Evolutionary conservation across 2,329 filamentous ascomycete genomes (phyloP).

Genomic region (Calonectria hongkongensis): DNA sequence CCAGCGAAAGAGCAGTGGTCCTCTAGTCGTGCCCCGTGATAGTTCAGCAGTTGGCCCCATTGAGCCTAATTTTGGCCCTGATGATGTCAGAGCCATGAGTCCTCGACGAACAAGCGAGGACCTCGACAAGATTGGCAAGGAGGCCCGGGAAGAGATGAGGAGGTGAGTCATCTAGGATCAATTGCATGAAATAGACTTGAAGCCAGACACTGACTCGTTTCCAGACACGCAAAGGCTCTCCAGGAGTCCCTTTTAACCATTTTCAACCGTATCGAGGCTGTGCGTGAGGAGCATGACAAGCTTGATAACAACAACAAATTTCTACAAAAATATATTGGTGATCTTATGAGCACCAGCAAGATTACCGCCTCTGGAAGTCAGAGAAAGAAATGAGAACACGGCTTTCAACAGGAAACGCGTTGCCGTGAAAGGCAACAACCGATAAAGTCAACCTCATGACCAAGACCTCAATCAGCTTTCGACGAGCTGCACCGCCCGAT

Average conservation of each 20-base stretch:
- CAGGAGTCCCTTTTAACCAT: slow-evolving; percentile 93
- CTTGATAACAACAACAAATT: slow-evolving; percentile 98
- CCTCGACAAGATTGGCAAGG: slow-evolving; percentile 88
- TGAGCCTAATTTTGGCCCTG: slow-evolving; percentile 86
- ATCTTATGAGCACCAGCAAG: slow-evolving; percentile 91
- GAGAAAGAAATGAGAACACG: slow-evolving; percentile 70
- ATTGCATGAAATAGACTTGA: background rate
- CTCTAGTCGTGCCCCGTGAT: slow-evolving; percentile 87
- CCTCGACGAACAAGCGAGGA: slow-evolving; percentile 93
- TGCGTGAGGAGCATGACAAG: slow-evolving; percentile 96
- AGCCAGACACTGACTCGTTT: slow-evolving; percentile 41
- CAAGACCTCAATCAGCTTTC: background rate
- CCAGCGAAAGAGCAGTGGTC: slow-evolving; percentile 86
- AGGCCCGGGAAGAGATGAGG: slow-evolving; percentile 81
- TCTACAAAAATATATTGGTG: slow-evolving; percentile 97
- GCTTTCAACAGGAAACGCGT: background rate
- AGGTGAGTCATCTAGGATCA: slow-evolving; percentile 63
- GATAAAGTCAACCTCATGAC: slow-evolving; percentile 1
- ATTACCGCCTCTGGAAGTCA: slow-evolving; percentile 76
- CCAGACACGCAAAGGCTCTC: slow-evolving; percentile 89
- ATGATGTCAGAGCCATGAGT: slow-evolving; percentile 96
- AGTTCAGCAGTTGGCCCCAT: slow-evolving; percentile 82
- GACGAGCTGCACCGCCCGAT: background rate
- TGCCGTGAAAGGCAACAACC: background rate
- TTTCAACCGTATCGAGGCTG: slow-evolving; percentile 94